Conservation (phyloP, 768 basidiomycete species). For the Phlebiopsis gigantea region DNA sequence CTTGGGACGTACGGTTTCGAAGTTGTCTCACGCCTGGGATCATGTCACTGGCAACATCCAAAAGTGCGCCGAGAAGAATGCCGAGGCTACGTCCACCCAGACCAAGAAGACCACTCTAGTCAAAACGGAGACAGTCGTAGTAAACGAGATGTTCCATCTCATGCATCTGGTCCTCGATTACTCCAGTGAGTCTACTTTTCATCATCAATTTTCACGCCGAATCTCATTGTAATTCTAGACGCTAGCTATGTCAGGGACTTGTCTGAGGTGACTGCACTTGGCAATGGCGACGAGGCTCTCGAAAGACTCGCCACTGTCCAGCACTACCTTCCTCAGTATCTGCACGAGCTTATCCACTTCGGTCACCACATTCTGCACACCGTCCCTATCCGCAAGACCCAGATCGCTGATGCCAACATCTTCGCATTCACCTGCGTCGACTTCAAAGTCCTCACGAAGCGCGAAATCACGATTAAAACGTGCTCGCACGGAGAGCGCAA, state of each 20-base stretch:
- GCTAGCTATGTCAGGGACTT: slow-evolving; percentile 13
- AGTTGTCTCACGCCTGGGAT: background rate
- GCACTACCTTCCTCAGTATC: slow-evolving; percentile 11
- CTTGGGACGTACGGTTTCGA: too few species aligned
- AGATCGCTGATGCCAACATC: background rate
- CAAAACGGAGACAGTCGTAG: background rate
- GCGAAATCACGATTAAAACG: background rate
- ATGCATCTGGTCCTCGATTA: slow-evolving; percentile 14
- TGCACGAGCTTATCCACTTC: slow-evolving; percentile 2
- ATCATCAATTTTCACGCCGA: background rate
- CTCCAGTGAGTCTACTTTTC: background rate
- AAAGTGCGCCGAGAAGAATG: background rate
- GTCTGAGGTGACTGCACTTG: slow-evolving; percentile 11
- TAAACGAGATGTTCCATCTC: background rate
- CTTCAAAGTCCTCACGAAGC: slow-evolving; percentile 10
- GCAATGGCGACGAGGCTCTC: background rate
- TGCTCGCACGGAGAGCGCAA: background rate
- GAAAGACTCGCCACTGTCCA: slow-evolving; percentile 1
- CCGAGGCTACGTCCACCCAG: background rate
- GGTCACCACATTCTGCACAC: slow-evolving; percentile 19
- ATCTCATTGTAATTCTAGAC: background rate
- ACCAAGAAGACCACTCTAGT: background rate
- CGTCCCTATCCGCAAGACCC: slow-evolving; percentile 8
- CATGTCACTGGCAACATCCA: background rate
- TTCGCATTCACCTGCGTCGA: slow-evolving; percentile 6